A percentile compares a stretch with the other conserved stretches of the same genome.
Conservation (phyloP, 2,329 filamentous ascomycete genomes). For the Pyrenochaeta sp. region DNA sequence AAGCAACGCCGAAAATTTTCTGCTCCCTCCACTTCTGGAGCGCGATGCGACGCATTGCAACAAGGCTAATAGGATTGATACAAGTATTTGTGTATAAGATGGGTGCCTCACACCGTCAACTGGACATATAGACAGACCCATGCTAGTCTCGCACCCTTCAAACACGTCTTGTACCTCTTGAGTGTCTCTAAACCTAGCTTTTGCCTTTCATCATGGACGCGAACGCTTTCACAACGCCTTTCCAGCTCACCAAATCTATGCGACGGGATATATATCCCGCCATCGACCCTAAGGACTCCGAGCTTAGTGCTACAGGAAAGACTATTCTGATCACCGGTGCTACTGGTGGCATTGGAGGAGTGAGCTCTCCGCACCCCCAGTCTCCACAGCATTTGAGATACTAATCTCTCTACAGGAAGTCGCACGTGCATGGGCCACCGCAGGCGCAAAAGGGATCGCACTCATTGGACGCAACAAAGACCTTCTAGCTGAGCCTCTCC, state of each 20-base stretch:
- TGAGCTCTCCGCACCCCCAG: constrained; percentile 1
- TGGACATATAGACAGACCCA: background rate
- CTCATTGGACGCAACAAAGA: constrained; percentile 31
- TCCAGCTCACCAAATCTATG: constrained; percentile 26
- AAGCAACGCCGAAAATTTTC: background rate
- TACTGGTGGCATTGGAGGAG: constrained; percentile 27
- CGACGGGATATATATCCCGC: constrained; percentile 27
- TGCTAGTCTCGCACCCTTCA: background rate
- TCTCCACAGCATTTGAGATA: background rate
- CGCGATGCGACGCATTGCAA: background rate
- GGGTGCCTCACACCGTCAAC: background rate
- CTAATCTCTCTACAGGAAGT: constrained; percentile 20
- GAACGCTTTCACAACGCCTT: constrained; percentile 22
- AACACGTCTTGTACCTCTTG: background rate
- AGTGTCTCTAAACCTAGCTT: background rate
- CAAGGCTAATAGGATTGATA: background rate
- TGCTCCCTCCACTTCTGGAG: background rate
- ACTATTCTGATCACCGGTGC: constrained; percentile 31
- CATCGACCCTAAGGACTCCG: constrained; percentile 21
- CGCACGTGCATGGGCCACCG: constrained; percentile 34
- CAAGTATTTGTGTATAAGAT: background rate
- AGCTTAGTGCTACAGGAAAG: constrained; percentile 25
- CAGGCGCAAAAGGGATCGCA: constrained; percentile 33
- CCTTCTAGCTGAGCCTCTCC: constrained; percentile 24
- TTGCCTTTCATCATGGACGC: constrained; percentile 1